A percentile compares a stretch with the other conserved stretches of the same genome.
Conservation (phyloP, 2,329 filamentous ascomycete species). For the Pseudogymnoascus sp. region DNA sequence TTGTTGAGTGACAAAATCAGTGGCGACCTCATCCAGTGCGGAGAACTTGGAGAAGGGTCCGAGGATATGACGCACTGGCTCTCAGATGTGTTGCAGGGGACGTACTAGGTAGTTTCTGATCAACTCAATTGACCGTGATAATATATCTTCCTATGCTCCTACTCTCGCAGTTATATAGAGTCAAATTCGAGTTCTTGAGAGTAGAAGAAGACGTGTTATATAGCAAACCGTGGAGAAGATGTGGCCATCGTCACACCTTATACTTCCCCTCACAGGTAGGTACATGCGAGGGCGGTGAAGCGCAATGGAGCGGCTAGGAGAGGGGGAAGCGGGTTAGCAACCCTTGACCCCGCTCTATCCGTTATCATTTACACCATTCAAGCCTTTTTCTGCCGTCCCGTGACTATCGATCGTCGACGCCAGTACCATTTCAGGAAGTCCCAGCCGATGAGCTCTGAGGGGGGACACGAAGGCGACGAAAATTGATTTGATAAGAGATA, state of each 20-base stretch:
- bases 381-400: background rate
- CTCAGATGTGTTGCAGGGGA: background rate
- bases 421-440: background rate
- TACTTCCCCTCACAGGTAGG: background rate
- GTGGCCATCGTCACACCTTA: background rate
- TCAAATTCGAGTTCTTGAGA: background rate
- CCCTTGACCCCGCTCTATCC: background rate
- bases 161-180: background rate
- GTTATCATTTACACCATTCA: background rate
- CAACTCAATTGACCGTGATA: background rate
- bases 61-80: background rate
- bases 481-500: conserved; percentile 3
- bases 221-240: background rate
- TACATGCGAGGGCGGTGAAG: conserved; percentile 3
- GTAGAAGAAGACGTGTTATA: background rate
- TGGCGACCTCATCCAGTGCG: background rate
- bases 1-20: background rate
- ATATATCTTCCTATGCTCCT: background rate
- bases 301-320: conserved; percentile 3
- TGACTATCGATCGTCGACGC: background rate
- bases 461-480: background rate
- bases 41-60: background rate
- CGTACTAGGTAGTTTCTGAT: background rate
- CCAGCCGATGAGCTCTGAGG: background rate
- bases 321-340: background rate